Evolutionary conservation across 148 eudicot species (phyloP), one percentile per base, ranked within the genome.

Genomic region (Hydrangea macrophylla): DNA sequence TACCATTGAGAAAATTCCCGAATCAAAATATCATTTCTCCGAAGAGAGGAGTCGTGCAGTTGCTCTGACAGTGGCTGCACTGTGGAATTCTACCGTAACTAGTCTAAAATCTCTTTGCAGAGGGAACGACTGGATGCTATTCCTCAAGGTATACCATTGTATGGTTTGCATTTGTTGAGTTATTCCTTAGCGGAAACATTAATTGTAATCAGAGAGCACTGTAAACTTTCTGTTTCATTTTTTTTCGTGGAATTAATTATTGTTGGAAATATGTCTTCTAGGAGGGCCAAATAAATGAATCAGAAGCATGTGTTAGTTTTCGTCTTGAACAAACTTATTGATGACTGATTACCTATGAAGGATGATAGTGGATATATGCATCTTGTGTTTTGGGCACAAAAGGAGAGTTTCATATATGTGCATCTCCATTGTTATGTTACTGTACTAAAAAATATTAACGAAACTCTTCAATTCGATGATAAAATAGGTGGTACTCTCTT

Each of bases 51-150:
- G 87, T 22, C 87, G 55, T 8, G 80, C 62, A 68, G 80, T 82
- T 62, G 91, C 85, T 64, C 70, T 75, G 40, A 82, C 86, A 51
- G 82, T 70, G 58, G 86, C 81, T 68, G 80, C 89, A 7, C 58
- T 62, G 56, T 90, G 96, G 96, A 88, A 90, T 74, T 72, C 78
- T 45, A 74, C 78, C 15, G 81, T 82, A 45, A 76, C 65, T 63
- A 64, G 80, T 70, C 73, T 93, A 62, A 88, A 77, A 74, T 82
- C 92, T 60, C 83, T 90, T 62, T 90, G 90, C 79, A 76, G 68
- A 74, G 95, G 96, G 58, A 67, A 82, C 62, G 89, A 93, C 68
- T 83, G 89, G 91, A 66, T 54, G 60, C 68, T 88, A 50, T 88
- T 90, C 69, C 48, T 85, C 40, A 86, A 90, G 98, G 98, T 90